Base-by-base conservation (phyloP, 1,284 basidiomycete species). In the Malassezia furfur region DNA sequence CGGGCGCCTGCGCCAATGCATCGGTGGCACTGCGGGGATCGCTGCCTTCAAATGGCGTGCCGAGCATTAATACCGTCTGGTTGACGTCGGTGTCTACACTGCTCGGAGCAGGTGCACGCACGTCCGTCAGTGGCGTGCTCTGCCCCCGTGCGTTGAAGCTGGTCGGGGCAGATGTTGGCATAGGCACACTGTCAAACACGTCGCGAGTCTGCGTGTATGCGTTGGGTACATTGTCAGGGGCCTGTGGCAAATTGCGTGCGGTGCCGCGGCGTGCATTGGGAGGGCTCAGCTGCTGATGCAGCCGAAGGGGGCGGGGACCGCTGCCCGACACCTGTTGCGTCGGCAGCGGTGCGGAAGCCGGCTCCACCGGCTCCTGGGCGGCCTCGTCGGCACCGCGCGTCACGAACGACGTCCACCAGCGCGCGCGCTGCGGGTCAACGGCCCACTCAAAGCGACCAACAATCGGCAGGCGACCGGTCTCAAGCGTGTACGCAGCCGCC, bases 361-460 rank as follows among this genome's bases (percentile, higher is more conserved):
- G 36, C 31, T 52, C 50, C 4, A 43, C 15, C n/a, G 15, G 14
- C 12, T 39, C 48, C 47, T 48, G 25, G 11, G 43, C 17, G 15
- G 43, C 44, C 15, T 52, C 44, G 11, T 44, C 54, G 19, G 14
- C 14, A 11, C 28, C 25, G 1, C 52, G 38, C 14, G 35, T 36
- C 17, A 52, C 14, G 15, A 48, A 57, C 14, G 45, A 40, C 28
- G 30, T 43, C 70, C 70, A 73, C 70, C 70, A 73, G 1, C 60
- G 50, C 5, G 70, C 70, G 17, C 65, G 63, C 32, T 48, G 48
- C 9, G 59, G 49, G 41, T 73, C 70, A 14, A 73, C 68, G 32
- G 62, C 60, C 69, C 69, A 73, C 41, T 73, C 70, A 35, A 73
- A 61, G 22, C 62, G 61, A 3, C 62, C 68, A 17, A 73, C 64